phyloP scores from a whole-genome alignment of 495 filamentous ascomycete species.

The Elasticomyces elasticus region DNA sequence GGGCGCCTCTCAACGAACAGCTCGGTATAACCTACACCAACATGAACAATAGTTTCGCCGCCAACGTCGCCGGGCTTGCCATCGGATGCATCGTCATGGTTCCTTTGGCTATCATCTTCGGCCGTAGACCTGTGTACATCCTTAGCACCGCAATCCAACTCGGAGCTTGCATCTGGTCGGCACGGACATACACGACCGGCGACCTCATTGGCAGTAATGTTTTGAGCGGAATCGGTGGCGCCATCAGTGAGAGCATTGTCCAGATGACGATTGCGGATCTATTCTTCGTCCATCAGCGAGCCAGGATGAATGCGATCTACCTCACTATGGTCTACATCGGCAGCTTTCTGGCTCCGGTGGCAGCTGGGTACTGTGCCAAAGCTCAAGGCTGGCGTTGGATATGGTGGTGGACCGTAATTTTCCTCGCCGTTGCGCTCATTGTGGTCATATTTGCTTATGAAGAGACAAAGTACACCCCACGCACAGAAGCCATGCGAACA shows the following conservation, averaged over 20 bases:
- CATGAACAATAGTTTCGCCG: neutral
- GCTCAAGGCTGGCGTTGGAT: constrained; percentile 10
- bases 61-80: constrained; percentile 9
- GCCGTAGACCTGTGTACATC: constrained; percentile 45
- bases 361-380: constrained; percentile 5
- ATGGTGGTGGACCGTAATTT: constrained; percentile 10
- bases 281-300: constrained; percentile 51
- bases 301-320: constrained; percentile 40
- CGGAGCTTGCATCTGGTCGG: constrained; percentile 17
- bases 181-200: neutral
- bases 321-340: constrained; percentile 16
- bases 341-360: constrained; percentile 9
- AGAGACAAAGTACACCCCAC: constrained; percentile 6
- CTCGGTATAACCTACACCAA: constrained; percentile 10
- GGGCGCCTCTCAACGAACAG: constrained; percentile 24
- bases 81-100: constrained; percentile 39
- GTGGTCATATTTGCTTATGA: constrained; percentile 6
- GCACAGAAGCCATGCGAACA: neutral
- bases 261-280: constrained; percentile 47
- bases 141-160: constrained; percentile 39
- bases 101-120: constrained; percentile 46
- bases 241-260: constrained; percentile 29
- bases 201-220: constrained; percentile 7
- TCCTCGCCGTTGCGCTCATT: neutral
- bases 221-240: constrained; percentile 4